Evolutionary conservation across 108 stramenopile species (phyloP).

Genomic region (Nitzschia sp.): DNA sequence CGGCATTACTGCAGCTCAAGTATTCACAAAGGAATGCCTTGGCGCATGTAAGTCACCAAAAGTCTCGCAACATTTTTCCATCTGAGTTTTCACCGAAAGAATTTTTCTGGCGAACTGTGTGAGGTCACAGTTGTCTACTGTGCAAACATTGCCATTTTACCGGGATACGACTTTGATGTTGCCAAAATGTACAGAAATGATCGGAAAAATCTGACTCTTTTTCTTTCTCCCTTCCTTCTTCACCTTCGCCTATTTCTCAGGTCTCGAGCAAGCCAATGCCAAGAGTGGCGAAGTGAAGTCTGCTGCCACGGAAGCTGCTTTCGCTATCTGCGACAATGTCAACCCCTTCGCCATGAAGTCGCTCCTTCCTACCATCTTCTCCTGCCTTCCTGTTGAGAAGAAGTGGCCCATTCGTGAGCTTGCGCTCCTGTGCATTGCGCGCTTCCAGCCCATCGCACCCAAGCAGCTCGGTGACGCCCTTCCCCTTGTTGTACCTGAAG

Average conservation of each 20-base stretch:
- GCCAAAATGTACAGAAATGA: too few species aligned
- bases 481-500: conserved; percentile 91
- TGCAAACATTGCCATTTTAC: too few species aligned
- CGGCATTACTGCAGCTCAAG: conserved; percentile 71
- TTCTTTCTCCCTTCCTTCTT: too few species aligned
- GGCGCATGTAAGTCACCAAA: conserved; percentile 55
- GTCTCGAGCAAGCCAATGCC: conserved; percentile 65
- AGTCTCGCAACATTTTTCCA: background rate
- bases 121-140: too few species aligned
- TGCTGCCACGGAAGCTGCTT: conserved; percentile 64
- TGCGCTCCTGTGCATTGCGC: conserved; percentile 76
- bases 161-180: too few species aligned
- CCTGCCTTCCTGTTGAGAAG: conserved; percentile 80
- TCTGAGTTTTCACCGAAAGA: background rate
- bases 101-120: too few species aligned
- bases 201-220: too few species aligned
- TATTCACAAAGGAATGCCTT: conserved; percentile 74
- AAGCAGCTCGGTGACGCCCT: conserved; percentile 85
- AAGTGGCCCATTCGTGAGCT: conserved; percentile 88
- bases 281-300: conserved; percentile 66
- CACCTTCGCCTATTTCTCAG: conserved; percentile 19
- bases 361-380: conserved; percentile 80
- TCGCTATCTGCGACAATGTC: conserved; percentile 83
- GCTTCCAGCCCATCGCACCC: conserved; percentile 72
- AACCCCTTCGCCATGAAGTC: conserved; percentile 89